Conservation (phyloP, 805 yeast genomes). For the Scheffersomyces stipitis region DNA sequence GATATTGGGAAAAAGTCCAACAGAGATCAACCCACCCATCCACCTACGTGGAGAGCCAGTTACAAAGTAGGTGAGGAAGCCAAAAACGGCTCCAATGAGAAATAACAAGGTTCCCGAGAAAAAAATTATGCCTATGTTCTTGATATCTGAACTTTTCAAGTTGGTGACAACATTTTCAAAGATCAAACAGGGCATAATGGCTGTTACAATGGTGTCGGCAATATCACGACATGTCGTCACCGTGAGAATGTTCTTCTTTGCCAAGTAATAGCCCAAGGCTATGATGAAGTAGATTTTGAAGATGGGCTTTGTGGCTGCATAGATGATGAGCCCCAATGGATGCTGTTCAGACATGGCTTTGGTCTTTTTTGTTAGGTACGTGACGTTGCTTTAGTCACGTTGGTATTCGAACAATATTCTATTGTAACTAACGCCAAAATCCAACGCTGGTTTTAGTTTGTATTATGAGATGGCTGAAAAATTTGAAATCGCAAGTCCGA, state of each 20-base stretch:
- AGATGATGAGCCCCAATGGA: conserved; percentile 64
- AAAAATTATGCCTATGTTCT: conserved; percentile 64
- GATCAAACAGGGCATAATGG: conserved; percentile 72
- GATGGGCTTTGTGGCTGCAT: conserved; percentile 82
- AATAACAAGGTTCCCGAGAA: conserved; percentile 51
- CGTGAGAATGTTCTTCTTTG: conserved; percentile 59
- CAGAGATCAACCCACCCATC: conserved; percentile 73
- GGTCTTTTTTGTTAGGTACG: too few relatives aligned
- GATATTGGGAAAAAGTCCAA: conserved; percentile 75
- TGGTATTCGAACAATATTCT: too few relatives aligned
- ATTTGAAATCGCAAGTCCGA: too few relatives aligned
- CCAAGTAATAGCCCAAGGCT: conserved; percentile 63
- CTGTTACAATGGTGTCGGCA: conserved; percentile 65
- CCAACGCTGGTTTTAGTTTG: too few relatives aligned
- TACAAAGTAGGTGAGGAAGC: conserved; percentile 43
- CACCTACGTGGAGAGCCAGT: conserved; percentile 69
- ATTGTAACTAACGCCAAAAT: too few relatives aligned
- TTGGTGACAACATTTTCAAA: conserved; percentile 71
- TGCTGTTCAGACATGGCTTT: conserved; percentile 4
- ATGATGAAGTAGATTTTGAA: conserved; percentile 76
- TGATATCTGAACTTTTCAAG: conserved; percentile 66
- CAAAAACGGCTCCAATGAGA: conserved; percentile 48
- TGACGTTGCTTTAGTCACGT: too few relatives aligned
- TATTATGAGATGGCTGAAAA: too few relatives aligned
- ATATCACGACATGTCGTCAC: conserved; percentile 70